Percentiles rank a stretch among this genome's conserved stretches.
These are phyloP conservation scores for Penicillium griseofulvum DNA, from an alignment of 2,329 filamentous ascomycete species.

Conservation along the genomic window DNA sequence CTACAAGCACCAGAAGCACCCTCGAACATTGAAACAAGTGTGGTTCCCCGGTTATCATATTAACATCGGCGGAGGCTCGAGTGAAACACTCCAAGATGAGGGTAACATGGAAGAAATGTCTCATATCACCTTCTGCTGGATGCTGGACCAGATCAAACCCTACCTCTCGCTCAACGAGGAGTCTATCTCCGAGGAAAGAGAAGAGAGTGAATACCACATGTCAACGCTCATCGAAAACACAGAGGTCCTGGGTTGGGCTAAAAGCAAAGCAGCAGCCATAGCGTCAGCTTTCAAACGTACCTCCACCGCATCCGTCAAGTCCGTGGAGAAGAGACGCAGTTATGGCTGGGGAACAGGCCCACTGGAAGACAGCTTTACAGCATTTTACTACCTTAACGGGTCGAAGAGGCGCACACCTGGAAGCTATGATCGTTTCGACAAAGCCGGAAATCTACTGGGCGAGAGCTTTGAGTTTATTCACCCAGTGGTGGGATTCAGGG, in stretches of 20 bases:
- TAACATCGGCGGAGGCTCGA: slow-evolving; percentile 52
- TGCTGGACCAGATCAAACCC: slow-evolving; percentile 23
- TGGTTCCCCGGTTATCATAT: slow-evolving; percentile 58
- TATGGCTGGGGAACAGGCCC: slow-evolving; percentile 17
- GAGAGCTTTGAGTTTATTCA: slow-evolving; percentile 19
- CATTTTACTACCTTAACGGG: slow-evolving; percentile 17
- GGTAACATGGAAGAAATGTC: slow-evolving; percentile 28
- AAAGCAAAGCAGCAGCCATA: background rate
- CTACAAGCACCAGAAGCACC: slow-evolving; percentile 11
- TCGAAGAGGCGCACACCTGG: slow-evolving; percentile 16
- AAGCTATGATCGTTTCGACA: slow-evolving; percentile 6
- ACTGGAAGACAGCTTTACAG: slow-evolving; percentile 14
- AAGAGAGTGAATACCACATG: slow-evolving; percentile 5
- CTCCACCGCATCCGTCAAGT: background rate
- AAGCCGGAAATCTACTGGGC: slow-evolving; percentile 5
- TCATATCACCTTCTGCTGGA: slow-evolving; percentile 22
- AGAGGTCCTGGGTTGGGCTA: slow-evolving; percentile 4
- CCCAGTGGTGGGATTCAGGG: slow-evolving; percentile 19
- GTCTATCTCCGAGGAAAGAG: slow-evolving; percentile 8
- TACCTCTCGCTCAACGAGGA: slow-evolving; percentile 14
- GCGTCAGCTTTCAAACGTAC: background rate
- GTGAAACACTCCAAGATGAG: slow-evolving; percentile 21
- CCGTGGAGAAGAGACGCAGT: background rate
- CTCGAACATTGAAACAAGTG: slow-evolving; percentile 48
- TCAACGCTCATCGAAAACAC: background rate